A percentile compares a stretch with the other conserved stretches of the same genome.
Evolutionary conservation across 345 rosid species (phyloP).

Genomic region (Rhodomyrtus tomentosa): DNA sequence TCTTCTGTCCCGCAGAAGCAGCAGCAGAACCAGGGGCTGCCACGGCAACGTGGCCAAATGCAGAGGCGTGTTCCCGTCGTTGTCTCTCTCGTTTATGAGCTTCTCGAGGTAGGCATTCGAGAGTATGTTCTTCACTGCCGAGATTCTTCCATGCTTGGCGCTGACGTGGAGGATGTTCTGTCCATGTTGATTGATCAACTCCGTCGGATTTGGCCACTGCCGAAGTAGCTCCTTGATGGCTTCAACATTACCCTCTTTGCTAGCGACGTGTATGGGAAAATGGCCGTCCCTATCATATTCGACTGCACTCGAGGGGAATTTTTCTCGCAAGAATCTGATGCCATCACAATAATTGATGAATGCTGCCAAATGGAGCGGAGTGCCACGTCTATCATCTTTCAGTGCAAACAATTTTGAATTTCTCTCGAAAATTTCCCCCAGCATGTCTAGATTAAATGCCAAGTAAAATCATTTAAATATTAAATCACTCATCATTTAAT

Average conservation of each 20-base stretch:
- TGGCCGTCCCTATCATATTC: neutral
- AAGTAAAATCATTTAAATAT: rapidly evolving
- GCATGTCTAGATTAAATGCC: neutral
- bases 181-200: neutral
- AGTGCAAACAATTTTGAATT: neutral
- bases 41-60: neutral
- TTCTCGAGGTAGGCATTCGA: neutral
- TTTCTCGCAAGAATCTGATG: rapidly evolving
- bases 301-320: neutral
- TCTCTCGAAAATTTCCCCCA: rapidly evolving
- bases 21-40: neutral
- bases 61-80: neutral
- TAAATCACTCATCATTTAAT: rapidly evolving
- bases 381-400: neutral
- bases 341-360: neutral
- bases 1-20: neutral
- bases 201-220: neutral
- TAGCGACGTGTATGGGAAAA: neutral
- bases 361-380: neutral
- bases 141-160: neutral
- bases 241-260: neutral
- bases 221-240: neutral
- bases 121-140: neutral
- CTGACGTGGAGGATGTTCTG: neutral
- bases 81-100: neutral